Base-by-base conservation (phyloP, 192 early-diverging fungal species). In the Umbelopsis ramanniana region DNA sequence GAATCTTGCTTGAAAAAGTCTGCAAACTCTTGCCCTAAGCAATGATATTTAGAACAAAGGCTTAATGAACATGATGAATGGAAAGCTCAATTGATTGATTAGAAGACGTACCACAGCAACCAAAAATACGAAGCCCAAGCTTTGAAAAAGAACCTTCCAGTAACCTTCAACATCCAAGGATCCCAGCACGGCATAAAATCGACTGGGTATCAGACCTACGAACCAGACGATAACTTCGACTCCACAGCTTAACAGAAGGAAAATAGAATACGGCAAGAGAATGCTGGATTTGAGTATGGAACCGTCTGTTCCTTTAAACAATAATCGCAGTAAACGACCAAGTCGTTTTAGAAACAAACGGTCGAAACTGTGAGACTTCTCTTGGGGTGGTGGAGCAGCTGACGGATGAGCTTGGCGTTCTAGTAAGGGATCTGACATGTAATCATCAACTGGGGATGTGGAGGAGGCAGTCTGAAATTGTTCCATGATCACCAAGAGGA, bases 171-270 rank as follows among this genome's bases (percentile, higher is more conserved):
- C 33, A 67, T 95, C 89, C 74, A 87, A 87, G 70, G 87, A 82
- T 6, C 84, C 88, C 48, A 97, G 81, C 11, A 92, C 87, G 9
- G 79, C 75, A 81, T 93, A 97, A 78, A 92, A 95, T 68, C 86
- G 75, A 21, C 91, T 90, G 0, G 94, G 88, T 53, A 90, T 76
- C 10, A 82, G 81, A 21, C 95, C 95, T 7, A 90, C 87, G 73
- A 75, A 91, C 71, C 93, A 95, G 2, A 89, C 83, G 10, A 85
- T 21, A 2, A 82, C 74, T 69, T 92, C 86, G 50, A 83, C 83
- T 19, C 76, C 40, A 63, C 72, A 72, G 55, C 79, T 75, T 33
- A 84, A 57, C 9, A 70, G 6, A 3, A 89, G 72, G 70, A 90
- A 81, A 14, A 52, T 53, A 0, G 82, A 38, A 46, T 82, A 89